Conservation (phyloP, 306 rosid species). For the Neltuma alba region DNA sequence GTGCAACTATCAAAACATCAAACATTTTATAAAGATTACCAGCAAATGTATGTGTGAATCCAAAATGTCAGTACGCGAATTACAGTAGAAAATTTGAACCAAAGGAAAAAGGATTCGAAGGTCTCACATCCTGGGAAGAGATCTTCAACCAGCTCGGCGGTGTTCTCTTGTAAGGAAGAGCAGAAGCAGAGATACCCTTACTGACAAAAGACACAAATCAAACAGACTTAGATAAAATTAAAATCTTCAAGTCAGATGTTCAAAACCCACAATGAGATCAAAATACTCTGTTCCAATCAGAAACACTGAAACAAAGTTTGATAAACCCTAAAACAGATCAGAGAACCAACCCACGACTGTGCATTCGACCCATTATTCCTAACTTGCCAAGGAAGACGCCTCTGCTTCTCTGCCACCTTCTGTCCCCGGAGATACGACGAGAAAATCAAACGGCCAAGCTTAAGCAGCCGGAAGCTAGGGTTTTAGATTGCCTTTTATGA, state of each 20-base stretch:
- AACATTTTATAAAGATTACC: background rate
- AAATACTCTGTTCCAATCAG: background rate
- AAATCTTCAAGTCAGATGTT: background rate
- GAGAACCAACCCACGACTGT: slow-evolving; percentile 20
- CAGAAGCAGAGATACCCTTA: slow-evolving; percentile 23
- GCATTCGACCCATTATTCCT: slow-evolving; percentile 17
- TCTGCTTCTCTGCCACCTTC: background rate
- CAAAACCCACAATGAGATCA: background rate
- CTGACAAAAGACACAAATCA: background rate
- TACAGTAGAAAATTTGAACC: background rate
- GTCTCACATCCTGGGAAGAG: slow-evolving; percentile 6
- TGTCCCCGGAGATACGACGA: background rate
- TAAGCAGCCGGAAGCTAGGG: background rate
- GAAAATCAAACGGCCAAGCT: background rate
- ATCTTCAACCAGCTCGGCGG: slow-evolving; percentile 21
- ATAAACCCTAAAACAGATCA: background rate
- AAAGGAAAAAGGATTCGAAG: background rate
- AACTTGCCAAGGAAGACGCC: background rate
- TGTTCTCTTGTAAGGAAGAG: slow-evolving; percentile 19
- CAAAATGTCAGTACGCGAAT: too few relatives aligned
- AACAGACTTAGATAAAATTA: background rate
- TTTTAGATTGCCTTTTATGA: background rate
- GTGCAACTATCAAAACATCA: background rate
- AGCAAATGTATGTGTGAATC: background rate
- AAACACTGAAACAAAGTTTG: background rate